Base-by-base conservation (phyloP, 352 stramenopile species). In the Phytophthora parvispora region DNA sequence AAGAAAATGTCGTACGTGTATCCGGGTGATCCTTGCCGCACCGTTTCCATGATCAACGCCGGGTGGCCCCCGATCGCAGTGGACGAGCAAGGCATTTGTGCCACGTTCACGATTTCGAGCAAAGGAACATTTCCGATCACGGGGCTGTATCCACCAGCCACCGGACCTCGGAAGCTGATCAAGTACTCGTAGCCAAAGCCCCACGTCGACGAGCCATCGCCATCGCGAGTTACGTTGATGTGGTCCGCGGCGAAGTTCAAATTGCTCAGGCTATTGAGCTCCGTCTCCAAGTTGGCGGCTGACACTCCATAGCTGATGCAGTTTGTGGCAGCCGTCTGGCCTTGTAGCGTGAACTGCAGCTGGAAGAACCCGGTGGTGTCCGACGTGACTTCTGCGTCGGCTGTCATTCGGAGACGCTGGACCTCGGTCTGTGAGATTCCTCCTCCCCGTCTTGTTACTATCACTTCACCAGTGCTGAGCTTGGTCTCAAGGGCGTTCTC, bases 1-100 rank as follows among this genome's bases (percentile, higher is more conserved):
- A 95, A 95, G 59, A 81, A 95, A 13, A 96, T 82, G 45, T 96
- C 86, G 64, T 96, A 96, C 12, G 71, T 81, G 54, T 78, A 96
- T 0, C 80, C 84, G 2, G 85, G 64, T 5, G 69, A 60, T 0
- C 89, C 89, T 50, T 91, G 67, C 4, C 84, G 80, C 10, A 94
- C 72, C 0, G 87, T 96, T 52, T 96, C 84, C 2, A 94, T 54
- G 1, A 87, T 87, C 20, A 96, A 52, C 5, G 80, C 83, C 13
- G 87, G 87, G 4, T 84, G 78, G 1, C 78, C 77, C 1, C 60
- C 66, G 6, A 89, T 75, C 15, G 57, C 54, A 52, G 51, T 57
- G 12, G 78, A 60, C 3, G 53, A 61, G 29, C 89, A 96, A 18
- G 72, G 54, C 6, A 62, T 64, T 6, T 52, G 72, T 6, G 77